These are phyloP conservation scores for Termitomyces sp. DNA, from an alignment of 768 basidiomycete species.

Conservation along the genomic window DNA sequence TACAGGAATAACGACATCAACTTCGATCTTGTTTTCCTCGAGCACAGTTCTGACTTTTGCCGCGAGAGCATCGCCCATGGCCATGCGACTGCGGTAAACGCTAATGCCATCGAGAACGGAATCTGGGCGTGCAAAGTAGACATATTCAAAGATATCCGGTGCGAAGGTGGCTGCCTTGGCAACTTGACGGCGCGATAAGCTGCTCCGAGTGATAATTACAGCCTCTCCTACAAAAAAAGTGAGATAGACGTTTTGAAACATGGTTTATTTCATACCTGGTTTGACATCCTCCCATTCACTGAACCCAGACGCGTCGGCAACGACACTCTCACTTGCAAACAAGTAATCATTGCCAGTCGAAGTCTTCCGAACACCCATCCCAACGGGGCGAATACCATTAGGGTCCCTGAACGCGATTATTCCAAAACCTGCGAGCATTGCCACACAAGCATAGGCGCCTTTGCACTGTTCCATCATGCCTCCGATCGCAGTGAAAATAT, in stretches of 20 bases:
- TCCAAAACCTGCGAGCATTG: conserved; percentile 99
- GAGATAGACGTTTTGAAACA: conserved; percentile 2
- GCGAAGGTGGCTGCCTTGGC: conserved; percentile 73
- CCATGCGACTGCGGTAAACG: conserved; percentile 97
- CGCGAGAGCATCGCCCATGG: conserved; percentile 96
- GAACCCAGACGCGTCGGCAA: conserved; percentile 92
- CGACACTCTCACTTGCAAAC: conserved; percentile 93
- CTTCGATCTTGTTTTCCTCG: conserved; percentile 56
- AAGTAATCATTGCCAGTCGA: conserved; percentile 76
- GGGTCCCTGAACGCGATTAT: conserved; percentile 98
- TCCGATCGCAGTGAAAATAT: conserved; percentile 93
- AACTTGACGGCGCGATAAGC: conserved; percentile 73
- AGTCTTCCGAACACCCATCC: conserved; percentile 69
- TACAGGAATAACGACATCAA: conserved; percentile 97
- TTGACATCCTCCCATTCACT: conserved; percentile 90
- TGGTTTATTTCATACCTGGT: conserved; percentile 53
- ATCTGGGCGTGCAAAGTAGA: conserved; percentile 97
- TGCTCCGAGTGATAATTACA: conserved; percentile 85
- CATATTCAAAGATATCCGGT: conserved; percentile 98
- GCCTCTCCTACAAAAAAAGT: conserved; percentile 69
- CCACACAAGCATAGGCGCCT: conserved; percentile 95
- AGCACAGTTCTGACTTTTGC: conserved; percentile 80
- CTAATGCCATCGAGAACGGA: conserved; percentile 96
- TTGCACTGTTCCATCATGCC: conserved; percentile 85
- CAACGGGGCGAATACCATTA: conserved; percentile 93